Conservation (phyloP, 2,329 filamentous ascomycete species). For the Simplicillium aogashimaense region DNA sequence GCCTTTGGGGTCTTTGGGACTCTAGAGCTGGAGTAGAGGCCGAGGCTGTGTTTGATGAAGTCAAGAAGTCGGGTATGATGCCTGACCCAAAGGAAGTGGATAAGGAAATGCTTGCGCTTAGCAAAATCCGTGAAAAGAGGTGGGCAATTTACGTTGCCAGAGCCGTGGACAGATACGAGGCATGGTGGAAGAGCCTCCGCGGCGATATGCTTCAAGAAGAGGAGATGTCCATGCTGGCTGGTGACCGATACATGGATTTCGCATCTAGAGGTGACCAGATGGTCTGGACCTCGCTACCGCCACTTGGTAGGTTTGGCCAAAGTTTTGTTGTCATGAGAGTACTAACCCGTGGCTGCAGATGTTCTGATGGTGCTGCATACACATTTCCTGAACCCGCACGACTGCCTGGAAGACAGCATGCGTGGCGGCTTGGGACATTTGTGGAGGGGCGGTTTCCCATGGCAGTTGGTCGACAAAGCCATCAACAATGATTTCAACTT, state of each 20-base stretch:
- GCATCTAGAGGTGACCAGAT: conserved; percentile 14
- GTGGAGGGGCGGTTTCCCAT: conserved; percentile 59
- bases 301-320: conserved; percentile 38
- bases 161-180: conserved; percentile 57
- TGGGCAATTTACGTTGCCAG: conserved; percentile 62
- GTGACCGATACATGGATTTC: conserved; percentile 22
- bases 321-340: neutral
- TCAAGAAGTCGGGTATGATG: conserved; percentile 6
- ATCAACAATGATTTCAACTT: conserved; percentile 55
- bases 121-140: conserved; percentile 57
- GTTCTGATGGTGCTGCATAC: conserved; percentile 74
- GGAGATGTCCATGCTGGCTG: conserved; percentile 20
- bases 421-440: conserved; percentile 41
- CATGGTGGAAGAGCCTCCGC: conserved; percentile 47
- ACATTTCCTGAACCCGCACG: conserved; percentile 66
- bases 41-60: conserved; percentile 19
- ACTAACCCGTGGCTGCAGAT: conserved; percentile 31
- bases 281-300: conserved; percentile 38
- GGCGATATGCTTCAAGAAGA: conserved; percentile 19
- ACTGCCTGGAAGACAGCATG: conserved; percentile 66
- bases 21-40: conserved; percentile 4
- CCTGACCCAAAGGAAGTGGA: no score
- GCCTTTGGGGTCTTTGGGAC: conserved; percentile 55
- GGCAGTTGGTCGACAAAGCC: conserved; percentile 44
- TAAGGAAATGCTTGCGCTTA: conserved; percentile 19